A percentile compares a stretch with the other conserved stretches of the same genome.
These are phyloP conservation scores for Cruciata laevipes DNA, from an alignment of 257 asterid species.

Conservation along the genomic window DNA sequence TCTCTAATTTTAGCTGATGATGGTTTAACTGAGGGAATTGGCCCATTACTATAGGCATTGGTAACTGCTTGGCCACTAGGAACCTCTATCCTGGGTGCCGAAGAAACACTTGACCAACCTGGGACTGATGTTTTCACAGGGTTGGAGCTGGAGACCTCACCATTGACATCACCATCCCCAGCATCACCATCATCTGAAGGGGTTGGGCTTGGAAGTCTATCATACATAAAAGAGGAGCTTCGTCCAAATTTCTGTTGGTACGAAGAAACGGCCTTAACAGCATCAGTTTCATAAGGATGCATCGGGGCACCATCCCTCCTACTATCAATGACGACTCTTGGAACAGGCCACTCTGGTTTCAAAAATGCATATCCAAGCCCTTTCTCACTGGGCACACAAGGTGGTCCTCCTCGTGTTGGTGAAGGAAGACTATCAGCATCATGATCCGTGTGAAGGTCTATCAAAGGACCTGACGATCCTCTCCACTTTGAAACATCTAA, in stretches of 20 bases:
- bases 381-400: slow-evolving; percentile 44
- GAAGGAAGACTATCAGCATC: slow-evolving; percentile 96
- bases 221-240: slow-evolving; percentile 47
- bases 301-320: slow-evolving; percentile 24
- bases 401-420: slow-evolving; percentile 66
- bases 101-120: slow-evolving; percentile 34
- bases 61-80: slow-evolving; percentile 32
- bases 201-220: slow-evolving; percentile 90
- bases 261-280: slow-evolving; percentile 84
- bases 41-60: slow-evolving; percentile 28
- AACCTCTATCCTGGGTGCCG: slow-evolving; percentile 30
- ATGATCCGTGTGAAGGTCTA: slow-evolving; percentile 92
- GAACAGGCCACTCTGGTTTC: slow-evolving; percentile 78
- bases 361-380: slow-evolving; percentile 38
- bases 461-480: slow-evolving; percentile 58
- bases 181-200: slow-evolving; percentile 79
- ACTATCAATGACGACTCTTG: slow-evolving; percentile 36
- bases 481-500: slow-evolving; percentile 41
- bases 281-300: slow-evolving; percentile 92
- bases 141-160: slow-evolving; percentile 61
- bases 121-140: slow-evolving; percentile 23
- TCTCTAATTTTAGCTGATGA: slow-evolving; percentile 71
- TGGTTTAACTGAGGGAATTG: slow-evolving; percentile 36
- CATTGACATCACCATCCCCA: slow-evolving; percentile 55
- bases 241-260: slow-evolving; percentile 89